Evolutionary conservation across 441 rosid genomes (phyloP).

Genomic region (Arabidopsis hybrid): DNA sequence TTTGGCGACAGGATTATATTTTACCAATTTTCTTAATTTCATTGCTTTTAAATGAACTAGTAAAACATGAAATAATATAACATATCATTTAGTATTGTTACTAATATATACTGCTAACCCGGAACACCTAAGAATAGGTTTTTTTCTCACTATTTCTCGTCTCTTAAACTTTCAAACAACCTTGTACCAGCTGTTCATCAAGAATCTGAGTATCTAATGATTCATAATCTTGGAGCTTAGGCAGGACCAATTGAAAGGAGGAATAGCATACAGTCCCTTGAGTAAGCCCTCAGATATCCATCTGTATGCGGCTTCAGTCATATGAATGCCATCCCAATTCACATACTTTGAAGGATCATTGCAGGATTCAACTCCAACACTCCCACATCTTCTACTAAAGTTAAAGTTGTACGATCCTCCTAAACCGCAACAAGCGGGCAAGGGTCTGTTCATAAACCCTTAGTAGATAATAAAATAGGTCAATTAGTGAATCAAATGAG

Average conservation of each 20-base stretch:
- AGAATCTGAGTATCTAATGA: neutral
- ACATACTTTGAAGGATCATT: constrained; percentile 49
- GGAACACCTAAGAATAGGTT: too few relatives aligned
- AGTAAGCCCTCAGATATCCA: constrained; percentile 39
- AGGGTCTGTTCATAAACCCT: constrained; percentile 43
- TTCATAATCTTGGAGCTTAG: constrained; percentile 3
- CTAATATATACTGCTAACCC: too few relatives aligned
- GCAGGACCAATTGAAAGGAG: constrained; percentile 40
- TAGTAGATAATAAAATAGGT: neutral
- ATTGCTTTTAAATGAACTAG: too few relatives aligned
- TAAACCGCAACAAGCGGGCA: constrained; percentile 53
- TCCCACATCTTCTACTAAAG: constrained; percentile 39
- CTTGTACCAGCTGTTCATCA: neutral
- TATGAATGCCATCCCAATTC: constrained; percentile 64
- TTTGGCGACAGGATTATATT: too few relatives aligned
- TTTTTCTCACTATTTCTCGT: too few relatives aligned
- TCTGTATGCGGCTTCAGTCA: constrained; percentile 40
- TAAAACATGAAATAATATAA: too few relatives aligned
- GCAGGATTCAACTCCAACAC: constrained; percentile 37
- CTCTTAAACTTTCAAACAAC: neutral
- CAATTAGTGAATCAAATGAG: neutral
- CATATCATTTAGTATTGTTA: too few relatives aligned
- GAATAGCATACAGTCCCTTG: constrained; percentile 30
- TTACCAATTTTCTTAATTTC: too few relatives aligned
- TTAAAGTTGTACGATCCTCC: constrained; percentile 48